Conservation (phyloP, 2,329 filamentous ascomycete species). For the Aspergillus intermedius region DNA sequence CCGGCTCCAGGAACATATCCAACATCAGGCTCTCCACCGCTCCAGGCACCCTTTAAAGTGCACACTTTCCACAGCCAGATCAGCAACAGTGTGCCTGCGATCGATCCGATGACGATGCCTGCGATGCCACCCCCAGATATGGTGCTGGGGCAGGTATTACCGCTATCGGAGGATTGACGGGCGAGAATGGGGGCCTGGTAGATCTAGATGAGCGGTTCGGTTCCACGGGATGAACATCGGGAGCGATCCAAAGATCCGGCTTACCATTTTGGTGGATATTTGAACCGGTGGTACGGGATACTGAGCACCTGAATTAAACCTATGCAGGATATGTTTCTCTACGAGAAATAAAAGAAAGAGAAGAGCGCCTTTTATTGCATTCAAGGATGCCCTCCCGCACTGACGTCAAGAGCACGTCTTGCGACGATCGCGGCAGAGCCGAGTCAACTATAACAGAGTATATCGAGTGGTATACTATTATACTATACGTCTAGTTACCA, state of each 20-base stretch:
- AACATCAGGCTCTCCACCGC: constrained; percentile 17
- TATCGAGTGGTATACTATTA: too few relatives aligned
- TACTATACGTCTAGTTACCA: too few relatives aligned
- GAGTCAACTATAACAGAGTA: too few relatives aligned
- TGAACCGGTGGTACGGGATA: neutral
- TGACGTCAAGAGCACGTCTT: neutral
- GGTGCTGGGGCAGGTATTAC: constrained; percentile 18
- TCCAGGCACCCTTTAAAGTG: constrained; percentile 15
- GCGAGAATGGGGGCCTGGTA: neutral
- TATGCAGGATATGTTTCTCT: too few relatives aligned
- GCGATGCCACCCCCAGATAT: constrained; percentile 33
- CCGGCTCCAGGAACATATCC: constrained; percentile 17
- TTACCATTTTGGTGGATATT: neutral
- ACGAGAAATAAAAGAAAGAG: neutral
- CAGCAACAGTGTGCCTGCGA: constrained; percentile 30
- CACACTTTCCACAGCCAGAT: constrained; percentile 31
- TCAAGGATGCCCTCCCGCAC: neutral
- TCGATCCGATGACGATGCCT: constrained; percentile 36
- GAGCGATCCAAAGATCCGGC: neutral
- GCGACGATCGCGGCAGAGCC: neutral
- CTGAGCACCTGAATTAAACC: neutral
- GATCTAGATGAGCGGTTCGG: neutral
- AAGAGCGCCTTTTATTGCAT: neutral
- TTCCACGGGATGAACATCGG: neutral
- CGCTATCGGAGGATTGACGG: constrained; percentile 15